A percentile compares a stretch with the other conserved stretches of the same genome.
These are phyloP conservation scores for Taphrina betulina DNA, from an alignment of 1,139 yeast genomes.

Conservation along the genomic window DNA sequence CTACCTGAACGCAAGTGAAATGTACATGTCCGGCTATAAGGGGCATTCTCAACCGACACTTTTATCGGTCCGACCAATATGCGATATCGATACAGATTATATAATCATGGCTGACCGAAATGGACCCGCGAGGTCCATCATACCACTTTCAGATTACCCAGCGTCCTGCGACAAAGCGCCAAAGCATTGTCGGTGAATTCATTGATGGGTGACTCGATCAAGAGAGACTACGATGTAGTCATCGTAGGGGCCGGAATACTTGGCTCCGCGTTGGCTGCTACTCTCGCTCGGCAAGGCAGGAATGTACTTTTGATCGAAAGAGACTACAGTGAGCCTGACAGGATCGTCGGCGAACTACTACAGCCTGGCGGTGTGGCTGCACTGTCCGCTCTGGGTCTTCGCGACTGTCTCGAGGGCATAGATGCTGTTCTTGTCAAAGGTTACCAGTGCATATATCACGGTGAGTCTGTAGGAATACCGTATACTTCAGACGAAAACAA, in stretches of 20 bases:
- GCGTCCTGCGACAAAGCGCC: too few relatives aligned
- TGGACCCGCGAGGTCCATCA: too few relatives aligned
- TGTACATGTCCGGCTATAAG: too few relatives aligned
- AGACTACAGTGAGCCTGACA: slow-evolving; percentile 87
- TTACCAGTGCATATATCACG: slow-evolving; percentile 70
- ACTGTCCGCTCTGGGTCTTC: slow-evolving; percentile 75
- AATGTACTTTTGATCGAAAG: slow-evolving; percentile 65
- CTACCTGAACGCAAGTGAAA: too few relatives aligned
- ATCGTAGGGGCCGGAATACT: slow-evolving; percentile 94
- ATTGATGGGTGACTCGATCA: too few relatives aligned
- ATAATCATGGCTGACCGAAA: too few relatives aligned
- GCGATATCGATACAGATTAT: neutral
- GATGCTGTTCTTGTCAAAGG: slow-evolving; percentile 79
- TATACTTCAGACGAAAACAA: slow-evolving; percentile 55
- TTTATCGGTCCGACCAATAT: neutral
- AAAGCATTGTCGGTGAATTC: too few relatives aligned
- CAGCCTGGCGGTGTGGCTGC: slow-evolving; percentile 95
- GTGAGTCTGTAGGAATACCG: slow-evolving; percentile 57
- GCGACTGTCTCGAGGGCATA: slow-evolving; percentile 69
- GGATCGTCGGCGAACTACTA: slow-evolving; percentile 94
- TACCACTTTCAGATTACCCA: too few relatives aligned
- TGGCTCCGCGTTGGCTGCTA: slow-evolving; percentile 91
- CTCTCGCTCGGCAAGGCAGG: slow-evolving; percentile 86
- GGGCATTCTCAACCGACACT: neutral
- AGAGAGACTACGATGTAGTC: slow-evolving; percentile 55